Evolutionary conservation across 495 filamentous ascomycete species (phyloP).

Genomic region (Neurospora sp.): DNA sequence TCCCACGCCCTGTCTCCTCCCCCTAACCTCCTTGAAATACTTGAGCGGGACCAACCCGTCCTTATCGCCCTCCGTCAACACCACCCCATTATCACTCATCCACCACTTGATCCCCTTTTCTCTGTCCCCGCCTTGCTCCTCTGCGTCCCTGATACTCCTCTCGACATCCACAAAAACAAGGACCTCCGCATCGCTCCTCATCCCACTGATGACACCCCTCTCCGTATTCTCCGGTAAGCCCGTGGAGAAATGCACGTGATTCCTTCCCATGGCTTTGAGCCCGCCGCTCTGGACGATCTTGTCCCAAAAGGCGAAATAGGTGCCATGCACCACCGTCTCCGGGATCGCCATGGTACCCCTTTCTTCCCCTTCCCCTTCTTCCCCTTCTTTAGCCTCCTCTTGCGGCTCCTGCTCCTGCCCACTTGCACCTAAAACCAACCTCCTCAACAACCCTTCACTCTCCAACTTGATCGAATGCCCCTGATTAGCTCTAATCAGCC

Average conservation of each 20-base stretch:
- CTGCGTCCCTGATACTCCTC: conserved; percentile 41
- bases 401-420: conserved; percentile 16
- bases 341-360: conserved; percentile 36
- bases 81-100: conserved; percentile 76
- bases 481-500: conserved; percentile 88
- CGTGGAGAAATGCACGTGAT: conserved; percentile 79
- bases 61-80: conserved; percentile 41
- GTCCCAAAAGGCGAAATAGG: conserved; percentile 66
- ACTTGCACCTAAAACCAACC: conserved; percentile 43
- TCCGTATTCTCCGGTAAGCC: conserved; percentile 43
- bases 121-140: neutral
- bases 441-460: conserved; percentile 55
- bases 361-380: neutral
- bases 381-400: conserved; percentile 11
- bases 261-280: conserved; percentile 66
- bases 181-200: conserved; percentile 69
- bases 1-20: conserved; percentile 47
- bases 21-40: conserved; percentile 47
- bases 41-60: conserved; percentile 33
- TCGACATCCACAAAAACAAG: conserved; percentile 71
- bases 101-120: conserved; percentile 68
- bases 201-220: conserved; percentile 64
- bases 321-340: conserved; percentile 69
- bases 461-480: conserved; percentile 72
- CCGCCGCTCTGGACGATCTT: conserved; percentile 63